Conservation (phyloP, 139 green algal species). For the Picochlorum sp. region DNA sequence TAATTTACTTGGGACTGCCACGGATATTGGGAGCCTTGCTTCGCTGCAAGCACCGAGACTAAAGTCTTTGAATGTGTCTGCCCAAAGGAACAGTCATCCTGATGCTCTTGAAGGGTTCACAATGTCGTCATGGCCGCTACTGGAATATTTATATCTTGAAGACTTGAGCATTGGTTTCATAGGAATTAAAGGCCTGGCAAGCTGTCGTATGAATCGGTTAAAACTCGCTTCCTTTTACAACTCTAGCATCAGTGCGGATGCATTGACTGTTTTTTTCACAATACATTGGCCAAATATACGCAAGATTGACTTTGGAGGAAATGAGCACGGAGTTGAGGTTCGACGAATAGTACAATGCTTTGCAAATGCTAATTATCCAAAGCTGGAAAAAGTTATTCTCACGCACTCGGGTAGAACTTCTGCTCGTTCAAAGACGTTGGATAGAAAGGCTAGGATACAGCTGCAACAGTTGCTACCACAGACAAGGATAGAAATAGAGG, state of each 20-base stretch:
- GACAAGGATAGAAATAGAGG: not conserved
- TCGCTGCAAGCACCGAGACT: not conserved
- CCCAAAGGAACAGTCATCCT: not conserved
- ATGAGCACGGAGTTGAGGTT: not conserved
- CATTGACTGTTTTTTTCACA: not conserved
- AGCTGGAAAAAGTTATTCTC: not conserved
- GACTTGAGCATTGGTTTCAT: not conserved
- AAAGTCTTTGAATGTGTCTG: not conserved
- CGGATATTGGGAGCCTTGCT: too few relatives aligned
- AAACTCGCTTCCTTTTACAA: not conserved
- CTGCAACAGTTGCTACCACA: not conserved
- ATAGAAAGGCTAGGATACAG: not conserved
- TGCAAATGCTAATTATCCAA: not conserved
- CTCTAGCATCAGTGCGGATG: not conserved
- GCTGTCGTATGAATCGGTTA: not conserved
- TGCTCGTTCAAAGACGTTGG: not conserved
- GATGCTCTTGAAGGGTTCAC: not conserved
- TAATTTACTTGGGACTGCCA: too few relatives aligned
- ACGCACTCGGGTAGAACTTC: not conserved
- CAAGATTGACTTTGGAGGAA: not conserved
- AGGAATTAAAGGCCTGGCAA: not conserved
- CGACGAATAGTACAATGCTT: not conserved
- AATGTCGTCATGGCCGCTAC: not conserved
- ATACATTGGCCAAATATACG: not conserved
- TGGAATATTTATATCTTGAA: not conserved